These are phyloP conservation scores for Leccinum subtestaceum DNA, from an alignment of 768 basidiomycete species.

Conservation along the genomic window DNA sequence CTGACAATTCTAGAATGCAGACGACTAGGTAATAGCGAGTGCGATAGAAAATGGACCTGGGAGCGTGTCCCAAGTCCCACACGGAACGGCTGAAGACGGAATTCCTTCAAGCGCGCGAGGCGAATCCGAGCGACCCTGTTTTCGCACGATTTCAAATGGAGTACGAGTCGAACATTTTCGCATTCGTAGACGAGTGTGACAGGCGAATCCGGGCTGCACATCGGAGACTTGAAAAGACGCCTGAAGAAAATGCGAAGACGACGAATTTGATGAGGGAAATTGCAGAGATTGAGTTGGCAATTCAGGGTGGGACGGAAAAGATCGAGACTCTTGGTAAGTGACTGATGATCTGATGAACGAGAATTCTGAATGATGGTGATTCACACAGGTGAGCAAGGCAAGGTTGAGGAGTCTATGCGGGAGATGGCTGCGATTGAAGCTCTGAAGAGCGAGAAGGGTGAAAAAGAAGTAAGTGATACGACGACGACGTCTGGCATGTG, in stretches of 20 bases:
- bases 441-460: slow-evolving; percentile 90
- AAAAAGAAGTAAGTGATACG: slow-evolving; percentile 73
- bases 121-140: slow-evolving; percentile 73
- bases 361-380: slow-evolving; percentile 1
- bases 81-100: slow-evolving; percentile 92
- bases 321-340: slow-evolving; percentile 84
- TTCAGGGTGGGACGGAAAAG: slow-evolving; percentile 98
- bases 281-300: slow-evolving; percentile 97
- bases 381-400: slow-evolving; percentile 87
- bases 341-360: background rate
- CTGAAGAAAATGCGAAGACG: slow-evolving; percentile 99
- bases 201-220: slow-evolving; percentile 92
- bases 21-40: slow-evolving; percentile 1
- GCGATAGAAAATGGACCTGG: slow-evolving; percentile 95
- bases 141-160: slow-evolving; percentile 89
- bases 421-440: slow-evolving; percentile 98
- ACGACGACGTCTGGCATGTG: slow-evolving; percentile 3
- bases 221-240: slow-evolving; percentile 95
- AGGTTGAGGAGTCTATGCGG: slow-evolving; percentile 97
- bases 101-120: slow-evolving; percentile 76
- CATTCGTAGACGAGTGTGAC: slow-evolving; percentile 98
- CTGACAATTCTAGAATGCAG: background rate
- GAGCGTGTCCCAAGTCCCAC: slow-evolving; percentile 95
- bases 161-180: slow-evolving; percentile 92
- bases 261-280: slow-evolving; percentile 99